Conservation (phyloP, 2,329 filamentous ascomycete genomes). For the Talaromyces sp. region DNA sequence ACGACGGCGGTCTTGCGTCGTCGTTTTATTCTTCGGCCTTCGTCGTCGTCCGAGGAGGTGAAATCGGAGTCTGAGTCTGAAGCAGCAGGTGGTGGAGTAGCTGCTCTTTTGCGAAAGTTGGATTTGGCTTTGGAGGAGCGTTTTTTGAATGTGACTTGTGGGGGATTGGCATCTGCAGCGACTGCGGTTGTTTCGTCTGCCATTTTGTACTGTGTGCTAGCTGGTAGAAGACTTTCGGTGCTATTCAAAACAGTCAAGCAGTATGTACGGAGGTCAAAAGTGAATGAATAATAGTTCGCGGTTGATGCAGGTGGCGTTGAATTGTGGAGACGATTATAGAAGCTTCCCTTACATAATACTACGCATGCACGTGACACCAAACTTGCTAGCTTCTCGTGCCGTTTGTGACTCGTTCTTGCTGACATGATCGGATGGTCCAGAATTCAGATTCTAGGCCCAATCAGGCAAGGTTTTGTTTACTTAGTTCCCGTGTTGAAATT, state of each 20-base stretch:
- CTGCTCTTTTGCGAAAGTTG: constrained; percentile 73
- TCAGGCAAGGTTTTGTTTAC: neutral
- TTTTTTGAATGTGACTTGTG: constrained; percentile 67
- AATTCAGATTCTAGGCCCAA: neutral
- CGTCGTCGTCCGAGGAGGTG: constrained; percentile 70
- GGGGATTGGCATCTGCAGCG: constrained; percentile 19
- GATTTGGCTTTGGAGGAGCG: constrained; percentile 69
- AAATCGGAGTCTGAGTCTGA: constrained; percentile 54
- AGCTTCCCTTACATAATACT: neutral
- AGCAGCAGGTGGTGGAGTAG: constrained; percentile 62
- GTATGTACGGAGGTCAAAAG: neutral
- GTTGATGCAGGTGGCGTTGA: constrained; percentile 1
- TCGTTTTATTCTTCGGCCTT: constrained; percentile 72
- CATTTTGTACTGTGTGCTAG: constrained; percentile 18
- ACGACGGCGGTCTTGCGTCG: constrained; percentile 66
- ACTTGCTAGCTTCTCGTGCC: neutral
- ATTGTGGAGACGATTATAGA: constrained; percentile 4
- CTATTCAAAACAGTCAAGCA: neutral
- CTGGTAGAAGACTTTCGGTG: neutral
- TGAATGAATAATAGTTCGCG: neutral
- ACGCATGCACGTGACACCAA: neutral
- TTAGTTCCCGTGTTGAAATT: neutral
- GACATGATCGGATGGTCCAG: neutral
- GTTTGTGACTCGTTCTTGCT: no score
- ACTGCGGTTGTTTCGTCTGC: constrained; percentile 22